Percentiles rank a stretch among this genome's conserved stretches.
phyloP scores from a whole-genome alignment of 352 stramenopile genomes.

The Pythium biforme region DNA sequence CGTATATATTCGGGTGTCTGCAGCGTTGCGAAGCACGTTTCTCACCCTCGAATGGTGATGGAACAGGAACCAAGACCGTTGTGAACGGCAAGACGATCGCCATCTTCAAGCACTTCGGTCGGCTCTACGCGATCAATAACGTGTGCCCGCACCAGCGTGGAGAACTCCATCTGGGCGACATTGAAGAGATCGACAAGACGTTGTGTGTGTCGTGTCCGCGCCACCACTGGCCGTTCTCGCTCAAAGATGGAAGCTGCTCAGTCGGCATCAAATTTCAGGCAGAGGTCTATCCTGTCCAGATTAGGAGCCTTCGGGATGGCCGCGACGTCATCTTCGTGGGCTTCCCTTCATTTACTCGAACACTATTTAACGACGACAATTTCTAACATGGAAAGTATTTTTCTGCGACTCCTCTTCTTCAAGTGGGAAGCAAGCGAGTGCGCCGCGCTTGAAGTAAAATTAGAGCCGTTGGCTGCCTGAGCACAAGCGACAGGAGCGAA shows the following conservation, averaged over 20 bases:
- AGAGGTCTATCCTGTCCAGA: conserved; percentile 62
- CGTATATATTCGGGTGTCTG: neutral
- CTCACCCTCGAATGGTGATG: neutral
- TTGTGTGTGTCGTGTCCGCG: conserved; percentile 74
- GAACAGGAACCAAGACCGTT: conserved; percentile 47
- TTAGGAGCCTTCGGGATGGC: conserved; percentile 43
- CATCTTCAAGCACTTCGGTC: conserved; percentile 77
- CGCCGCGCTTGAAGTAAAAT: neutral
- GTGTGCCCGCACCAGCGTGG: conserved; percentile 77
- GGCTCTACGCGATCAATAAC: conserved; percentile 78
- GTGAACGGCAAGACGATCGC: conserved; percentile 73
- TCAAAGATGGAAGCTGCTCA: conserved; percentile 72
- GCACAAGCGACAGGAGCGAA: neutral
- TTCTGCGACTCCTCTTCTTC: conserved; percentile 2
- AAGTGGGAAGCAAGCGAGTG: neutral
- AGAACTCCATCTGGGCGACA: conserved; percentile 81
- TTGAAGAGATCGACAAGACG: conserved; percentile 77
- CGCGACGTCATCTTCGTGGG: conserved; percentile 62
- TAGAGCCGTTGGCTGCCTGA: neutral
- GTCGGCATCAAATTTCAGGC: conserved; percentile 46
- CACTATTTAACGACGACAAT: conserved; percentile 71
- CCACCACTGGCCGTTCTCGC: conserved; percentile 81
- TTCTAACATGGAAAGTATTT: conserved; percentile 50
- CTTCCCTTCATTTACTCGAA: conserved; percentile 50
- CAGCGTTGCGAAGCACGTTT: neutral